These are phyloP conservation scores for Chlamydomonas incerta DNA, from an alignment of 139 green algal genomes.

Conservation along the genomic window DNA sequence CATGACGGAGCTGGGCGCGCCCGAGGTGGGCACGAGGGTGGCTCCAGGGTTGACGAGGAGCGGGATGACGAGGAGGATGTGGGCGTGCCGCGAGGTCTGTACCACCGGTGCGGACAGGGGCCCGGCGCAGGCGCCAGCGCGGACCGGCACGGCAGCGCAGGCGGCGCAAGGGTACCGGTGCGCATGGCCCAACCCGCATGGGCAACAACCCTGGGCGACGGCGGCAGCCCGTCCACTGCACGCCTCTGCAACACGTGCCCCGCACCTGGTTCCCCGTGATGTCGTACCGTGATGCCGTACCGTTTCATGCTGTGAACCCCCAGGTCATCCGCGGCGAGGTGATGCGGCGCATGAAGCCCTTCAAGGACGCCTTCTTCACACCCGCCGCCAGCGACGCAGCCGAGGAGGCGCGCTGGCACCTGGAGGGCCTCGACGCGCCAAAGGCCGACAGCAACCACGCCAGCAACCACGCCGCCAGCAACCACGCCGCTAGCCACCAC, in stretches of 20 bases:
- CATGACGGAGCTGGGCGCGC: conserved; percentile 25
- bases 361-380: conserved; percentile 37
- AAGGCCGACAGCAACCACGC: background rate
- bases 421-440: background rate
- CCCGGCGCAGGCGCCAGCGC: no score
- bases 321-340: conserved; percentile 20
- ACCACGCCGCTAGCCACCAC: background rate
- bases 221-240: no score
- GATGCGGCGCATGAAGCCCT: conserved; percentile 32
- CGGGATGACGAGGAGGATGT: no score
- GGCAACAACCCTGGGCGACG: no score
- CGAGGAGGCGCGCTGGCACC: conserved; percentile 32
- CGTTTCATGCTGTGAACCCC: background rate
- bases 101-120: no score
- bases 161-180: no score
- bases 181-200: no score
- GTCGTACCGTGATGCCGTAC: background rate
- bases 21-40: background rate
- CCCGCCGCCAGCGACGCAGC: background rate
- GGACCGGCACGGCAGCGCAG: no score
- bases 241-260: background rate
- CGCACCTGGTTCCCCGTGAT: no score
- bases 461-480: background rate
- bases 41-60: background rate
- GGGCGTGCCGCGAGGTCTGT: no score